Conservation (phyloP, 202 grass and related monocot genomes). For the Saccharum hybrid region DNA sequence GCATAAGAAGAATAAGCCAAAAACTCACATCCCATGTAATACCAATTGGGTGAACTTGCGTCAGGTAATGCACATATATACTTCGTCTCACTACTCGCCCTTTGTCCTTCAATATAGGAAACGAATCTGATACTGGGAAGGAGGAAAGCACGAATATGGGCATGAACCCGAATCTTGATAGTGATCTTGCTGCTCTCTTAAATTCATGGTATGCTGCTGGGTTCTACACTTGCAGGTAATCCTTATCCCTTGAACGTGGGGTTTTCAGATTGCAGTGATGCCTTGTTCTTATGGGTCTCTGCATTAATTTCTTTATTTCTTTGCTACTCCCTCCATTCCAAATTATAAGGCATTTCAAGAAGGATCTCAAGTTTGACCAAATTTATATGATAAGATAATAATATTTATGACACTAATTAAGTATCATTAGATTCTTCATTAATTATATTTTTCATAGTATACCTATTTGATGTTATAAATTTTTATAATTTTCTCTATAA, state of each 20-base stretch:
- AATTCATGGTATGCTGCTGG: conserved; percentile 91
- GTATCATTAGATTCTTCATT: no score
- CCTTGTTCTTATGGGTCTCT: neutral
- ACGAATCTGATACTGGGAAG: conserved; percentile 41
- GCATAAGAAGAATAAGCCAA: neutral
- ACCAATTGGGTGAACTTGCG: neutral
- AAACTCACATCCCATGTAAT: neutral
- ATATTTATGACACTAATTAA: no score
- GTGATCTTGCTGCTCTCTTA: conserved; percentile 69
- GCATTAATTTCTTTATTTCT: neutral
- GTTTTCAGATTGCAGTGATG: conserved; percentile 26
- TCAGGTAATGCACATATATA: conserved; percentile 1
- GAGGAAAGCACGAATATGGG: conserved; percentile 44
- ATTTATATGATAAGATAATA: no score
- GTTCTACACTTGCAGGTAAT: conserved; percentile 87
- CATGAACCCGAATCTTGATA: conserved; percentile 46
- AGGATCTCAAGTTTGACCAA: no score
- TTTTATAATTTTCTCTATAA: no score
- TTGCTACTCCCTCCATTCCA: neutral
- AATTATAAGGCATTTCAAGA: no score
- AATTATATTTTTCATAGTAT: no score
- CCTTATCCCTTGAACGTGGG: neutral
- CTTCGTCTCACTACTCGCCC: neutral
- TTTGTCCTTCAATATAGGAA: conserved; percentile 39
- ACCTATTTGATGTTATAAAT: no score